phyloP scores from a whole-genome alignment of 2,329 filamentous ascomycete species.

The Calonectria fujianensis region DNA sequence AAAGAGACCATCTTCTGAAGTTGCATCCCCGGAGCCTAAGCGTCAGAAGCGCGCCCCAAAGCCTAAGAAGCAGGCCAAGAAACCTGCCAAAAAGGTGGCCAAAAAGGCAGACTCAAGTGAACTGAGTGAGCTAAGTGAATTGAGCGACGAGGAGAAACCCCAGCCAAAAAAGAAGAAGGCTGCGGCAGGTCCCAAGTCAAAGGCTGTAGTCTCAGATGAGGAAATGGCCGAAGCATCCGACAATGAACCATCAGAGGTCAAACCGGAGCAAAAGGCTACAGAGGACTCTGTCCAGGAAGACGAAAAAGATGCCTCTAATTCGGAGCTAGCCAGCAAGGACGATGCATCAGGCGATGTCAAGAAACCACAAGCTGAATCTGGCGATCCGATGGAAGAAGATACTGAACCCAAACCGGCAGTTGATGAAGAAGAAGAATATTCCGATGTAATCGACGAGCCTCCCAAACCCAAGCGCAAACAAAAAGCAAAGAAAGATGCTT shows the following conservation, averaged over 20 bases:
- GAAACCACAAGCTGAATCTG: constrained; percentile 44
- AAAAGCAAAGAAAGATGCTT: constrained; percentile 55
- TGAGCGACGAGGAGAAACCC: constrained; percentile 53
- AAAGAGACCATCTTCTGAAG: constrained; percentile 61
- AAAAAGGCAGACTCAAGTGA: constrained; percentile 50
- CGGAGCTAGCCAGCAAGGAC: background rate
- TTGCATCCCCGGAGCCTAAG: constrained; percentile 62
- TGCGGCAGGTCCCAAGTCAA: constrained; percentile 42
- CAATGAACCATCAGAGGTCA: constrained; percentile 35
- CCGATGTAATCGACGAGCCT: constrained; percentile 82
- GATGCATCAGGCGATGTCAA: constrained; percentile 29
- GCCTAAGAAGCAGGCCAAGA: constrained; percentile 55
- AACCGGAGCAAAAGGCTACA: constrained; percentile 36
- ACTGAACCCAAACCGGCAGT: constrained; percentile 49
- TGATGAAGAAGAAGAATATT: constrained; percentile 63
- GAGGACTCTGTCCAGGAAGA: constrained; percentile 7
- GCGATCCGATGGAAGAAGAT: constrained; percentile 46
- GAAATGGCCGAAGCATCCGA: constrained; percentile 46
- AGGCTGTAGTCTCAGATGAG: constrained; percentile 57
- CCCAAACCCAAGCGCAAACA: constrained; percentile 76
- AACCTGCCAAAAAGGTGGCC: constrained; percentile 55
- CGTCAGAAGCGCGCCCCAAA: constrained; percentile 61
- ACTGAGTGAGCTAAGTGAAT: constrained; percentile 49
- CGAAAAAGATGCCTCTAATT: constrained; percentile 11
- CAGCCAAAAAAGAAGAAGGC: constrained; percentile 49